phyloP scores from a whole-genome alignment of 2,329 filamentous ascomycete genomes.

The Monosporascus cannonballus region DNA sequence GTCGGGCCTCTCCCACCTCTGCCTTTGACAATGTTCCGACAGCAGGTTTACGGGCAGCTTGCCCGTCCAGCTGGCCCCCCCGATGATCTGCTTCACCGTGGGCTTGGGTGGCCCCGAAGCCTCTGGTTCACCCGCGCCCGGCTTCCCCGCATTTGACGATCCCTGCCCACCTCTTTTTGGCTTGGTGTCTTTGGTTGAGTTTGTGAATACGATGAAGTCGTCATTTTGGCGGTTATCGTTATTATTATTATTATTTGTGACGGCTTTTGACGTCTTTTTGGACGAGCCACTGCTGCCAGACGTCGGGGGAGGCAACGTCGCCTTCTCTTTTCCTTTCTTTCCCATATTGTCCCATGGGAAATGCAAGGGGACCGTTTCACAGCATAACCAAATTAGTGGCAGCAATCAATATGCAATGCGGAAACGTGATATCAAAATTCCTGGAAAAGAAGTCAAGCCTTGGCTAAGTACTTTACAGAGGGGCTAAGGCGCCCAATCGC shows the following conservation, averaged over 20 bases:
- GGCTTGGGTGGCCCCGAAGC: conserved; percentile 47
- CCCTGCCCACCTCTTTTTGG: conserved; percentile 32
- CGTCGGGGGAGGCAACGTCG: conserved; percentile 28
- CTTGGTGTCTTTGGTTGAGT: conserved; percentile 49
- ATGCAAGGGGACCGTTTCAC: background rate
- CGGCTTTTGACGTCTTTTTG: conserved; percentile 28
- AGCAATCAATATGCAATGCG: background rate
- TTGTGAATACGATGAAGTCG: conserved; percentile 51
- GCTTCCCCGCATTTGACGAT: conserved; percentile 15
- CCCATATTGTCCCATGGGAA: conserved; percentile 33
- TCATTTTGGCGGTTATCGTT: conserved; percentile 29
- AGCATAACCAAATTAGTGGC: no score
- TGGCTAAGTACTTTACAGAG: no score
- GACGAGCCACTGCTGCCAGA: conserved; percentile 17
- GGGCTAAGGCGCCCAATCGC: no score
- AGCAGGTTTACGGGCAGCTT: conserved; percentile 92
- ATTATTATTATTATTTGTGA: conserved; percentile 20
- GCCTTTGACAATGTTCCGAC: conserved; percentile 90
- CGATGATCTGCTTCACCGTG: conserved; percentile 75
- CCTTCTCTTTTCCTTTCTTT: conserved; percentile 50
- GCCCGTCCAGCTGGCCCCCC: conserved; percentile 92
- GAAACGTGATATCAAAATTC: background rate
- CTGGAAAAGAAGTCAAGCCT: background rate
- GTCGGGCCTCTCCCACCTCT: conserved; percentile 91
- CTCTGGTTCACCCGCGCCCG: conserved; percentile 23